Evolutionary conservation across 2,329 filamentous ascomycete genomes (phyloP).

Genomic region (Mycogone perniciosa): DNA sequence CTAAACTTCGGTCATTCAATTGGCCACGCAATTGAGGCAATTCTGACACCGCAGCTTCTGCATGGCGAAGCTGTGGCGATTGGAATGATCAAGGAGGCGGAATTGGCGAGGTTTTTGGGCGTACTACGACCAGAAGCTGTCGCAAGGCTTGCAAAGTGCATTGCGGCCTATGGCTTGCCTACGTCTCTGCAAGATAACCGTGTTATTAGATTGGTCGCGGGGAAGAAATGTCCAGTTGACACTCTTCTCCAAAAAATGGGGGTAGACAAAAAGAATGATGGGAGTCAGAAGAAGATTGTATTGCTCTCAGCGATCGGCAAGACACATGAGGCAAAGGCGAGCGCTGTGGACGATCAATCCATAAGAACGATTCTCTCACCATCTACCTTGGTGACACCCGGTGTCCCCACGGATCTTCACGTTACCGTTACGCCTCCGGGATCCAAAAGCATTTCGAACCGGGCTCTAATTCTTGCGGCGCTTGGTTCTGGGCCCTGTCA

Average conservation of each 20-base stretch:
- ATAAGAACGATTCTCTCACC: constrained; percentile 80
- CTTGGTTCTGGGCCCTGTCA: constrained; percentile 80
- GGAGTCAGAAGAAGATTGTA: constrained; percentile 91
- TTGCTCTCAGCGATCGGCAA: constrained; percentile 84
- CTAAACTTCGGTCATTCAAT: constrained; percentile 98
- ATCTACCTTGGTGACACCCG: constrained; percentile 66
- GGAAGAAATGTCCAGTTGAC: constrained; percentile 82
- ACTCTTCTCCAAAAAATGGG: constrained; percentile 87
- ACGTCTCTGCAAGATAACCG: constrained; percentile 78
- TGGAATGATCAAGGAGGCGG: constrained; percentile 97
- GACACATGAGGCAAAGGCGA: constrained; percentile 81
- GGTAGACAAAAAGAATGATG: constrained; percentile 98
- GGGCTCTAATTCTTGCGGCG: constrained; percentile 87
- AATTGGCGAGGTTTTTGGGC: constrained; percentile 83
- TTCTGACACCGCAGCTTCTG: constrained; percentile 88
- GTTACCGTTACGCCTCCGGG: constrained; percentile 83
- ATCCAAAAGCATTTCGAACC: constrained; percentile 96
- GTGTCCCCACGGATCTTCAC: constrained; percentile 57
- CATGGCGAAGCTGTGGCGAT: constrained; percentile 96
- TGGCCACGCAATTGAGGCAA: constrained; percentile 91
- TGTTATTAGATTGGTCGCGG: constrained; percentile 74
- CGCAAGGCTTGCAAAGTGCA: constrained; percentile 83
- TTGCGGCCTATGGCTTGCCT: constrained; percentile 87
- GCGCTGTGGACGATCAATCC: constrained; percentile 76
- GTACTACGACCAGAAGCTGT: constrained; percentile 81